Evolutionary conservation across 2,329 filamentous ascomycete genomes (phyloP).

Genomic region (Phaeoacremonium minimum): DNA sequence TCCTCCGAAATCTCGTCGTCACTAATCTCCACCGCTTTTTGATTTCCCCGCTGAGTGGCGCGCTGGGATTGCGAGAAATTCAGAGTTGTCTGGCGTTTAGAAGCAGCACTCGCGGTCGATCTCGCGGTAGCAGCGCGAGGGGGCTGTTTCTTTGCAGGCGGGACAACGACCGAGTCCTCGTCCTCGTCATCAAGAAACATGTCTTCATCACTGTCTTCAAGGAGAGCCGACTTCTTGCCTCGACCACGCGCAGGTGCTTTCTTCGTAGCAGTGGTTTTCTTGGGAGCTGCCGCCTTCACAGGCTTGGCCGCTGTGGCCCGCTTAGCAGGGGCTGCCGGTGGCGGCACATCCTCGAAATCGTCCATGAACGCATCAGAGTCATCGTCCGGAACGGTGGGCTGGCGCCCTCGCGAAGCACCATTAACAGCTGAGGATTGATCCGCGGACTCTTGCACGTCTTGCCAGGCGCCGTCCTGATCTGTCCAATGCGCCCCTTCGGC

Average conservation of each 20-base stretch:
- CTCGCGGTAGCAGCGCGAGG: conserved; percentile 11
- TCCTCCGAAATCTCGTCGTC: conserved; percentile 63
- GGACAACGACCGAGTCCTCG: conserved; percentile 24
- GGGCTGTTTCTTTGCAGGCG: conserved; percentile 28
- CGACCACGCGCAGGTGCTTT: conserved; percentile 38
- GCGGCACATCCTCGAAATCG: conserved; percentile 47
- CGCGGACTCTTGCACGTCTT: conserved; percentile 26
- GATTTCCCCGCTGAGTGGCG: conserved; percentile 27
- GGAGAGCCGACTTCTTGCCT: conserved; percentile 31
- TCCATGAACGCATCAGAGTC: conserved; percentile 32
- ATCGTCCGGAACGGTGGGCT: neutral
- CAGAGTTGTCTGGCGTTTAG: conserved; percentile 40
- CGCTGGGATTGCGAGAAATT: conserved; percentile 40
- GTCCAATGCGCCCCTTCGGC: conserved; percentile 83
- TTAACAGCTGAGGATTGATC: conserved; percentile 20
- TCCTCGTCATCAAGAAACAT: conserved; percentile 26
- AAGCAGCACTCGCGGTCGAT: conserved; percentile 22
- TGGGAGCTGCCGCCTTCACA: conserved; percentile 23
- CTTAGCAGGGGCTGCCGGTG: conserved; percentile 20
- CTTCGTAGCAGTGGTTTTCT: conserved; percentile 35
- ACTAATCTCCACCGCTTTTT: conserved; percentile 53
- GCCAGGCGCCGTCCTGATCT: conserved; percentile 66
- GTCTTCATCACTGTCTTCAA: conserved; percentile 31
- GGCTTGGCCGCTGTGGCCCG: conserved; percentile 21
- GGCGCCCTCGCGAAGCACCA: conserved; percentile 28